Evolutionary conservation across 2,329 filamentous ascomycete species (phyloP), one percentile per base, ranked within the genome.

Genomic region (Colletotrichum aenigma): DNA sequence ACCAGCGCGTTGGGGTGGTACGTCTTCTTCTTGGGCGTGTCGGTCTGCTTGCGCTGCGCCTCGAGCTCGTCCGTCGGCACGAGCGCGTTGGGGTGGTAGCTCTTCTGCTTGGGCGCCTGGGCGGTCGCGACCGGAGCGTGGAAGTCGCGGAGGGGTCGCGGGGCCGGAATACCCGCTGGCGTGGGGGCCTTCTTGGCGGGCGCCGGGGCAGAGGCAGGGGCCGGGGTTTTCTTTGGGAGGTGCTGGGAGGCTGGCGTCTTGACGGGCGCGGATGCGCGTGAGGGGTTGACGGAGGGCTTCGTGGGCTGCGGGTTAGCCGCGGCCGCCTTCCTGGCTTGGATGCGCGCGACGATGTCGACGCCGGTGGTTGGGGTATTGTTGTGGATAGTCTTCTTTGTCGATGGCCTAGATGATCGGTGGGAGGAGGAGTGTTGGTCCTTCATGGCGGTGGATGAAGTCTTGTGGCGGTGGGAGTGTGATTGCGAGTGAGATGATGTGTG

Each of bases 1-100:
- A 65, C 24, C 18, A 73, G 4, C 1, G 74, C 74, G 13, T 61
- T 76, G 8, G 74, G 70, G 56, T 76, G 74, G 21, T 76, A 76
- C 0, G 28, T 56, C 62, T 75, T 76, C 43, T 76, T 62, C 43
- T 74, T 74, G 21, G 68, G 24, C 1, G 43, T 24, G 34, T 70
- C 60, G 18, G 71, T 56, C 38, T 74, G 56, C 0, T 66, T 58
- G 10, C 67, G 66, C n/a, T 55, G 30, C 38, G 38, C 43, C 64
- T 73, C 74, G 60, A 76, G 26, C 8, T 76, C 70, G 1, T 64
- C 26, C 13, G 74, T 76, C 4, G 74, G 65, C 2, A 65, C 24
- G 2, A 73, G 10, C 2, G 74, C 74, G 13, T 61, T 76, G 13
- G 74, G 70, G 43, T 74, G 70, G 18, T 74, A 74, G 2, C 13